These are phyloP conservation scores for Aspergillus baeticus DNA, from an alignment of 495 filamentous ascomycete species.

Conservation along the genomic window DNA sequence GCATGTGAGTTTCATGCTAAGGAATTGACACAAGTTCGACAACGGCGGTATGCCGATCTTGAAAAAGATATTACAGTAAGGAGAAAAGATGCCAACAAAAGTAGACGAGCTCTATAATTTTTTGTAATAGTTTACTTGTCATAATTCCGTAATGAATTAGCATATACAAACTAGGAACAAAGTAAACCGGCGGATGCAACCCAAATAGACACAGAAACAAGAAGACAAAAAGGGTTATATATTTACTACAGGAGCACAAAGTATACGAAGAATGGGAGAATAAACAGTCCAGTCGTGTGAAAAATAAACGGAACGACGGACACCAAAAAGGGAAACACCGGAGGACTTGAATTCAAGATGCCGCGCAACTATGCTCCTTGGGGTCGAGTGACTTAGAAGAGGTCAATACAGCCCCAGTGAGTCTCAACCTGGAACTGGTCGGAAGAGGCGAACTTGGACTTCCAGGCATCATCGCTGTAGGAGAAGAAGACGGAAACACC, in stretches of 20 bases:
- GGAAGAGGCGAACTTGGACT: constrained; percentile 39
- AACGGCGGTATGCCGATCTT: too few species aligned
- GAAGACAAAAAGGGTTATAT: constrained; percentile 33
- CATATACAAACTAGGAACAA: constrained; percentile 31
- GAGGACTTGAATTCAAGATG: constrained; percentile 16
- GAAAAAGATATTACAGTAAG: too few species aligned
- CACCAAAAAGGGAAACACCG: background rate
- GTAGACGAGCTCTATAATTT: too few species aligned
- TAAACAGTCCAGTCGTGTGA: constrained; percentile 22
- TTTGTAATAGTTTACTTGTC: constrained; percentile 2
- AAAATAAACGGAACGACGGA: background rate
- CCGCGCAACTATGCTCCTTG: constrained; percentile 18
- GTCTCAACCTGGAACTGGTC: constrained; percentile 75
- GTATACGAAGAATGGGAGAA: constrained; percentile 27
- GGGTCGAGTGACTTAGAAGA: constrained; percentile 44
- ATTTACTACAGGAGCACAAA: constrained; percentile 39
- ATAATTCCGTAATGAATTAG: constrained; percentile 25
- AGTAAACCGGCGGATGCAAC: constrained; percentile 27
- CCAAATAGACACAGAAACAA: too few species aligned
- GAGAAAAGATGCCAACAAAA: too few species aligned
- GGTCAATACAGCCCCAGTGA: constrained; percentile 64
- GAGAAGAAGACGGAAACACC: constrained; percentile 73
- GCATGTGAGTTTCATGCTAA: too few species aligned
- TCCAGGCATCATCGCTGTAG: constrained; percentile 80
- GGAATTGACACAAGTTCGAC: too few species aligned